Conservation (phyloP, 192 early-diverging fungal species). For the Backusella westeae region DNA sequence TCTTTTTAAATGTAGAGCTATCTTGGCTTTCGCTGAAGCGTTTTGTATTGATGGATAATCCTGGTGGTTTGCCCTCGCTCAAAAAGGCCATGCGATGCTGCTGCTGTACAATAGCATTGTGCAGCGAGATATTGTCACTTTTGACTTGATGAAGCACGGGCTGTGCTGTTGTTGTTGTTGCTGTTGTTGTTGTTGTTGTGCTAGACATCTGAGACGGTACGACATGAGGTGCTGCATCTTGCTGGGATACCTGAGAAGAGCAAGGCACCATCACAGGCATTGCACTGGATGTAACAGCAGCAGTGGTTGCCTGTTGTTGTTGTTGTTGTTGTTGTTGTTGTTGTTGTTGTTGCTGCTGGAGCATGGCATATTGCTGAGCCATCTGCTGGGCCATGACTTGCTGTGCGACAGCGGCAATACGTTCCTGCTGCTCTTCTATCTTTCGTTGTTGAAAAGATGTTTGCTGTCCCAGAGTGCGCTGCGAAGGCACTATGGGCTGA, state of each 20-base stretch:
- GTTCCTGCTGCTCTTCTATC: conserved; percentile 14
- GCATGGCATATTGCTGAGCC: background rate
- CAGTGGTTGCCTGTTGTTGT: background rate
- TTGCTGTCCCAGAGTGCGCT: conserved; percentile 12
- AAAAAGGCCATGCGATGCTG: conserved; percentile 6
- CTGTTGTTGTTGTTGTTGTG: background rate
- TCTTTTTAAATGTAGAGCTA: background rate
- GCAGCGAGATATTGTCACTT: conserved; percentile 17
- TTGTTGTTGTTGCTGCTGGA: conserved; percentile 9
- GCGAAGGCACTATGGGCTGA: conserved; percentile 17
- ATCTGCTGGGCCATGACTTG: conserved; percentile 8
- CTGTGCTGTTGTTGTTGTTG: background rate
- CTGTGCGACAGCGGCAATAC: conserved; percentile 11
- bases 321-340: conserved; percentile 14
- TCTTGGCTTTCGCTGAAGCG: background rate
- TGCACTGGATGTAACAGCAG: background rate
- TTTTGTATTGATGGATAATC: background rate
- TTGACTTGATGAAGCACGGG: conserved; percentile 19
- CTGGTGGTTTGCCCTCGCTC: background rate
- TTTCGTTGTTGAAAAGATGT: background rate
- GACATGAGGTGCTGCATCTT: conserved; percentile 5
- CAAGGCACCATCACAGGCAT: conserved; percentile 2
- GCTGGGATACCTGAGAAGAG: background rate
- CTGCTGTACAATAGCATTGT: conserved; percentile 20
- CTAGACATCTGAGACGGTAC: conserved; percentile 7